Conservation (phyloP, 1,139 yeast species). For the Hanseniaspora uvarum region DNA sequence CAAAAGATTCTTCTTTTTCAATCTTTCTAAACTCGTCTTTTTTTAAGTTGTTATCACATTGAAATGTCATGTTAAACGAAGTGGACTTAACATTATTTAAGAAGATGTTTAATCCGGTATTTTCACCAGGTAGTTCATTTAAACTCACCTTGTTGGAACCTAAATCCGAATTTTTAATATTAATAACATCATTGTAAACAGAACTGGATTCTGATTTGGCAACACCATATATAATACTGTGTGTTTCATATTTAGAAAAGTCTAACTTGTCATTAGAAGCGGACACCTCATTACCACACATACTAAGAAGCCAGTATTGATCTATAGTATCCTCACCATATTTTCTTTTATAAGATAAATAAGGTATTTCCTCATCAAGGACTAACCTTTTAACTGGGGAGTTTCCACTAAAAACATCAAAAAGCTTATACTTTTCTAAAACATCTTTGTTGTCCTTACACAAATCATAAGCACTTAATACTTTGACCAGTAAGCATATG, state of each 20-base stretch:
- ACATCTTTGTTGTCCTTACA: conserved; percentile 11
- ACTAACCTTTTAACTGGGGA: conserved; percentile 1
- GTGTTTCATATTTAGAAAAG: neutral
- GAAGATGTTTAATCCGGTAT: conserved; percentile 4
- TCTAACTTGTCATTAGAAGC: conserved; percentile 2
- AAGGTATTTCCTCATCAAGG: conserved; percentile 3
- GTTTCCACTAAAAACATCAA: conserved; percentile 7
- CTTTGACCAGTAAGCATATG: neutral
- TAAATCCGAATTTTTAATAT: conserved; percentile 3
- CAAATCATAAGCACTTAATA: conserved; percentile 1
- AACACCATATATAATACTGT: conserved; percentile 7
- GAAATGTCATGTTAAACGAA: conserved; percentile 28
- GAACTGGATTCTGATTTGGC: neutral
- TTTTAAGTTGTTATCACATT: conserved; percentile 40
- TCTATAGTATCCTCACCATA: neutral
- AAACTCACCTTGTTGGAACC: neutral
- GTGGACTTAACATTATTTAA: neutral
- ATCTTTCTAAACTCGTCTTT: conserved; percentile 28
- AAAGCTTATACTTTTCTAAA: conserved; percentile 3
- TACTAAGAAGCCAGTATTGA: conserved; percentile 6
- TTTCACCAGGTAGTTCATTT: neutral
- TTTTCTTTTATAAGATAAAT: neutral
- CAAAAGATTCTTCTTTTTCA: neutral
- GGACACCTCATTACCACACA: conserved; percentile 15
- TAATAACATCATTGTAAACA: conserved; percentile 7